phyloP scores from a whole-genome alignment of 1,284 basidiomycete species.

The Stereum hirsutum region DNA sequence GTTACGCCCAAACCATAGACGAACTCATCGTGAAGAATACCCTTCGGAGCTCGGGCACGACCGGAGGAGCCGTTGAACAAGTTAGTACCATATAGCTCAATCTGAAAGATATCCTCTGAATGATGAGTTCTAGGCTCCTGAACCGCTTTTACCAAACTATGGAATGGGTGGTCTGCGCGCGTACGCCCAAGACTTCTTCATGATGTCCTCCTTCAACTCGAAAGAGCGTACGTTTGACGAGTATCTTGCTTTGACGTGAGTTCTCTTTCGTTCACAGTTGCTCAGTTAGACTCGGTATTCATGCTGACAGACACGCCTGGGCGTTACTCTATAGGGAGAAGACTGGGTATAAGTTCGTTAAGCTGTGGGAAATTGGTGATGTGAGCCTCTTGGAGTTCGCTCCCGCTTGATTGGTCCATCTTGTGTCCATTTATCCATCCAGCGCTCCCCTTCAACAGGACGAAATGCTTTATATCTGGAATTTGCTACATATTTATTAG shows the following conservation, averaged over 20 bases:
- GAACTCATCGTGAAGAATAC: background rate
- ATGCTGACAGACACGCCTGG: too few species aligned
- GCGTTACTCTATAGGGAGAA: too few species aligned
- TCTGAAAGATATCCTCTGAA: too few species aligned
- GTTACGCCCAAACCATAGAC: too few species aligned
- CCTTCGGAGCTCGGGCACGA: background rate
- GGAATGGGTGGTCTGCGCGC: background rate
- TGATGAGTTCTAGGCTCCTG: background rate
- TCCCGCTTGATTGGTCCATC: background rate
- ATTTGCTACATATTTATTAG: too few species aligned
- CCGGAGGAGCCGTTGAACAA: too few species aligned
- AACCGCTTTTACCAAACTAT: conserved; percentile 1
- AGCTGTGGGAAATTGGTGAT: background rate
- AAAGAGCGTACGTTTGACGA: conserved; percentile 1
- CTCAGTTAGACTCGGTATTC: background rate
- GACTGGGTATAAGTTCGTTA: background rate
- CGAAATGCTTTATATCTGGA: too few species aligned
- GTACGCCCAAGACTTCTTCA: conserved; percentile 1
- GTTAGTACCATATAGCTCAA: too few species aligned
- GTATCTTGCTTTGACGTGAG: background rate
- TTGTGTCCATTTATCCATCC: too few species aligned
- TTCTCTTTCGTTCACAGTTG: background rate
- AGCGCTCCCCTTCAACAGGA: too few species aligned
- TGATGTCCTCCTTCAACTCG: background rate
- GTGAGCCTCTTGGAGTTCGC: background rate